Evolutionary conservation across 2,329 filamentous ascomycete species (phyloP).

Genomic region (Penicillium sp.): DNA sequence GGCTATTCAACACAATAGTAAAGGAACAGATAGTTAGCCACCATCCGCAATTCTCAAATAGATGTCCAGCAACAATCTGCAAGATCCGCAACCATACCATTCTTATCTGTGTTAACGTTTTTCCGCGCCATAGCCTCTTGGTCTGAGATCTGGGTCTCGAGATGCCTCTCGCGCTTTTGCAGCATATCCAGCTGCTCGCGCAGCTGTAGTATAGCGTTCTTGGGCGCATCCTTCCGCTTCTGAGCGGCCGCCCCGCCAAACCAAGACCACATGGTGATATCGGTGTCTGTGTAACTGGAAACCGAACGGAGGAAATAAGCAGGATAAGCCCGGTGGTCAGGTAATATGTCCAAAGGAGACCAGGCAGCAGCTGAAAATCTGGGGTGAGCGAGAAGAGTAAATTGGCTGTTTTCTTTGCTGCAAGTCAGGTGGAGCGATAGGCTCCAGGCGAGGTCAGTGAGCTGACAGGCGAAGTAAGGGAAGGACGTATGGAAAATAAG

Average conservation of each 20-base stretch:
- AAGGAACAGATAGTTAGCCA: not conserved
- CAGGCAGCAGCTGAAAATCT: conserved; percentile 11
- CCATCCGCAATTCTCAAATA: not conserved
- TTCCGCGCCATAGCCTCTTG: conserved; percentile 87
- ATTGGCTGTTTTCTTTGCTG: conserved; percentile 11
- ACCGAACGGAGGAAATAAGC: not conserved
- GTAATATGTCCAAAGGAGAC: not conserved
- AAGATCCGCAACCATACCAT: conserved; percentile 60
- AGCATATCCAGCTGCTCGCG: conserved; percentile 94
- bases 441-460: conserved; percentile 11
- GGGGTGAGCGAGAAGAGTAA: conserved; percentile 7
- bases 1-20: conserved; percentile 52
- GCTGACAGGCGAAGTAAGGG: not conserved
- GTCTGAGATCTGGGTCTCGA: conserved; percentile 89
- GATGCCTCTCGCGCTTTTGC: conserved; percentile 89
- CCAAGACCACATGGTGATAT: conserved; percentile 69
- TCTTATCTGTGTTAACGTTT: conserved; percentile 85
- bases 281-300: not conserved
- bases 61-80: not conserved
- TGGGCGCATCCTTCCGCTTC: conserved; percentile 89
- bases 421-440: conserved; percentile 21
- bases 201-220: conserved; percentile 90
- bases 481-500: not conserved
- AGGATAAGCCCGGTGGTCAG: not conserved
- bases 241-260: conserved; percentile 80